A percentile compares a stretch with the other conserved stretches of the same genome.
These are phyloP conservation scores for Mycena vitilis DNA, from an alignment of 768 basidiomycete genomes.

Conservation along the genomic window DNA sequence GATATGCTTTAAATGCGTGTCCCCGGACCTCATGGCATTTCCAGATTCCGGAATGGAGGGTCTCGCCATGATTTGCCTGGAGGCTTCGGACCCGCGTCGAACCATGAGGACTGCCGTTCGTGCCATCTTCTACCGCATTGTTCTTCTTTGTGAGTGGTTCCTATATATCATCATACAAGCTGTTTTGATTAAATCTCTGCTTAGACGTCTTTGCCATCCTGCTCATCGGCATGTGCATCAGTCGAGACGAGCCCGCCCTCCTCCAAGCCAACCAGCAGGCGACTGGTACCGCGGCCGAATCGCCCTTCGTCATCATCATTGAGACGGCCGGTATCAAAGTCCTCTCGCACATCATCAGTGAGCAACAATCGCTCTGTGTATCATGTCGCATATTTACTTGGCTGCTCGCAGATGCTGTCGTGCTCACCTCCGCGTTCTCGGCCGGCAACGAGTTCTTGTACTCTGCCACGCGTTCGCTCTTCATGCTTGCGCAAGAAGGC, in stretches of 20 bases:
- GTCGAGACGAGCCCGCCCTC: conserved; percentile 41
- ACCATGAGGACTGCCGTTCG: conserved; percentile 54
- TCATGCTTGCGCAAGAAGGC: conserved; percentile 62
- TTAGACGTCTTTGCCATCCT: conserved; percentile 51
- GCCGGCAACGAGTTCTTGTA: conserved; percentile 64
- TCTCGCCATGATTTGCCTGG: conserved; percentile 46
- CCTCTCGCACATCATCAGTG: conserved; percentile 54
- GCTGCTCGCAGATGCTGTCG: conserved; percentile 41
- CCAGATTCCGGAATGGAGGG: conserved; percentile 56
- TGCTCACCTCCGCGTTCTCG: conserved; percentile 67
- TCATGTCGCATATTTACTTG: too few relatives aligned
- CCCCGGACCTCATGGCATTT: conserved; percentile 15
- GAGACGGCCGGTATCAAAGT: conserved; percentile 57
- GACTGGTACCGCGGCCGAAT: conserved; percentile 43
- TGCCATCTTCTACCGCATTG: conserved; percentile 52
- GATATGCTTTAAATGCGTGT: background rate
- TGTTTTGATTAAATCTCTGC: conserved; percentile 1
- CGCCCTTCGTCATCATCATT: conserved; percentile 58
- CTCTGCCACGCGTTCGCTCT: conserved; percentile 59
- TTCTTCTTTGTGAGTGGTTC: conserved; percentile 33
- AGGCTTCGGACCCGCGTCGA: conserved; percentile 56
- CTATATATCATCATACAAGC: background rate
- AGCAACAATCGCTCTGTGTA: background rate
- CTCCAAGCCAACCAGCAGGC: conserved; percentile 30
- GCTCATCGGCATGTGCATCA: conserved; percentile 55